Evolutionary conservation across 768 basidiomycete genomes (phyloP).

Genomic region (Hemileccinum impolitum): DNA sequence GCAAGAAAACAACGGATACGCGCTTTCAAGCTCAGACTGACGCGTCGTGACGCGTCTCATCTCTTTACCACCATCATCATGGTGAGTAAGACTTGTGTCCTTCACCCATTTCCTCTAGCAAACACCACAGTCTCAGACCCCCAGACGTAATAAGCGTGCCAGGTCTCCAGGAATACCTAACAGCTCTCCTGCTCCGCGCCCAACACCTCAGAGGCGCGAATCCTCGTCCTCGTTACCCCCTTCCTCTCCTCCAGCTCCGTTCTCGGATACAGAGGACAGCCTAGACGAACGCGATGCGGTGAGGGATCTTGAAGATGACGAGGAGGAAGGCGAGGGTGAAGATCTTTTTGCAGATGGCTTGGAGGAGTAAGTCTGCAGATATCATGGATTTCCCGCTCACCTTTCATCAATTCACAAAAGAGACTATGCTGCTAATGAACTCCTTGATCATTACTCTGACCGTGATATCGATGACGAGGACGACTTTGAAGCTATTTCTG

Average conservation of each 20-base stretch:
- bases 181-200: slow-evolving; percentile 43
- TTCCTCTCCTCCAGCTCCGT: slow-evolving; percentile 77
- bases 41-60: slow-evolving; percentile 46
- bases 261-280: slow-evolving; percentile 85
- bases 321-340: slow-evolving; percentile 82
- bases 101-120: not conserved
- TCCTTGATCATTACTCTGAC: slow-evolving; percentile 85
- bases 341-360: slow-evolving; percentile 86
- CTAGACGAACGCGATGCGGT: slow-evolving; percentile 68
- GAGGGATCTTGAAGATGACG: slow-evolving; percentile 62
- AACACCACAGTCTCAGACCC: slow-evolving; percentile 36
- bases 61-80: slow-evolving; percentile 32
- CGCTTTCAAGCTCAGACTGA: slow-evolving; percentile 46
- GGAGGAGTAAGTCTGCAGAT: slow-evolving; percentile 53
- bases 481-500: slow-evolving; percentile 64
- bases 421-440: slow-evolving; percentile 83
- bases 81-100: slow-evolving; percentile 30
- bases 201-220: slow-evolving; percentile 48
- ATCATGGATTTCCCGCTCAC: slow-evolving; percentile 8
- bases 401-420: slow-evolving; percentile 33
- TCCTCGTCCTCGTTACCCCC: slow-evolving; percentile 80
- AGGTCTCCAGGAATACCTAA: slow-evolving; percentile 51
- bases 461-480: slow-evolving; percentile 83
- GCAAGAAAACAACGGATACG: slow-evolving; percentile 15
- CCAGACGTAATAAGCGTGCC: slow-evolving; percentile 60